These are phyloP conservation scores for Pyricularia sp. DNA, from an alignment of 2,329 filamentous ascomycete genomes.

Conservation along the genomic window DNA sequence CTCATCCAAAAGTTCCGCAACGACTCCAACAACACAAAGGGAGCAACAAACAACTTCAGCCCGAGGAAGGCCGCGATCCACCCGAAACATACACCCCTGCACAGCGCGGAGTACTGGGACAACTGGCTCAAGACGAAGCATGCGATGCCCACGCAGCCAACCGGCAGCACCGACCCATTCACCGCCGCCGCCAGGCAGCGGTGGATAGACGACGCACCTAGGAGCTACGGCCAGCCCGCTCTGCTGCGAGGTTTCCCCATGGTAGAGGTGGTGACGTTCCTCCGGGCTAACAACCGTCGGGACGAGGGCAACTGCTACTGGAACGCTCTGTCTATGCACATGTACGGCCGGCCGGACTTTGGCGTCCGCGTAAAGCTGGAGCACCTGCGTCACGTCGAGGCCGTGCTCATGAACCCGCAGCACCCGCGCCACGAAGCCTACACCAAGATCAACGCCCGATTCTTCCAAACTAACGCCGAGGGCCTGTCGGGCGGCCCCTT, in stretches of 20 bases:
- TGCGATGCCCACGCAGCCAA: neutral
- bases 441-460: conserved; percentile 15
- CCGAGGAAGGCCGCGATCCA: neutral
- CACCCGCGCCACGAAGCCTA: conserved; percentile 18
- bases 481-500: neutral
- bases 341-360: conserved; percentile 14
- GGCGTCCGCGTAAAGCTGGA: conserved; percentile 19
- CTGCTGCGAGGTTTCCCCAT: conserved; percentile 18
- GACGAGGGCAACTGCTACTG: conserved; percentile 19
- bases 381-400: conserved; percentile 15
- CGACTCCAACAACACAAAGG: conserved; percentile 22
- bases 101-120: neutral
- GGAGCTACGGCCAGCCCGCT: neutral
- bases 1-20: conserved; percentile 6
- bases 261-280: conserved; percentile 18
- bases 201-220: neutral
- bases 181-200: neutral
- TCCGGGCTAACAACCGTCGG: conserved; percentile 11
- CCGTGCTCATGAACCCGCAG: conserved; percentile 12
- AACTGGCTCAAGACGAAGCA: neutral
- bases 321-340: conserved; percentile 15
- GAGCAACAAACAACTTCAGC: neutral
- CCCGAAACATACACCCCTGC: neutral
- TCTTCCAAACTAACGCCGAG: conserved; percentile 8
- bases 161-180: neutral